Percentiles rank a stretch among this genome's conserved stretches.
phyloP scores from a whole-genome alignment of 2,329 filamentous ascomycete species.

The Ophiostoma piceae region DNA sequence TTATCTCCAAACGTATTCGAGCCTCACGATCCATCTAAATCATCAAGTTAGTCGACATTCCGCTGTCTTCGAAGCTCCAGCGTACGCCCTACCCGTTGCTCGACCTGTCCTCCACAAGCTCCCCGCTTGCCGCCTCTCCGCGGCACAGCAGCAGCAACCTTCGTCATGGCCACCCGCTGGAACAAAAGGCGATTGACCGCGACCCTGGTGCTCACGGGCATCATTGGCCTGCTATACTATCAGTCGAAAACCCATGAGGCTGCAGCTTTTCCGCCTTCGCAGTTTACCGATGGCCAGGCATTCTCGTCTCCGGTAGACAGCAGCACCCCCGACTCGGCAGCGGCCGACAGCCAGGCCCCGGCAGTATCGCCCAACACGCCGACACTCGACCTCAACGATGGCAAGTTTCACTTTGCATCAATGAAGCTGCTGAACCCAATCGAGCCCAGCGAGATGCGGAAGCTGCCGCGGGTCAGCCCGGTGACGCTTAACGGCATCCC shows the following conservation, averaged over 20 bases:
- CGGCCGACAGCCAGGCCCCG: not conserved
- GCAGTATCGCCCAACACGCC: not conserved
- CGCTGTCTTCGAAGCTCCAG: not conserved
- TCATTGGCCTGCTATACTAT: constrained; percentile 23
- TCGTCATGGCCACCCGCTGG: constrained; percentile 26
- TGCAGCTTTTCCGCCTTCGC: not conserved
- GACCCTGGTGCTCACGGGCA: constrained; percentile 21
- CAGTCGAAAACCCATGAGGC: constrained; percentile 17
- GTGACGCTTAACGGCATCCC: constrained; percentile 30
- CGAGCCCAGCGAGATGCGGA: constrained; percentile 19
- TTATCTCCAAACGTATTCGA: not conserved
- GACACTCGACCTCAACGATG: constrained; percentile 14
- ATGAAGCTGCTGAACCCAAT: constrained; percentile 26
- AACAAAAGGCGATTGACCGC: constrained; percentile 23
- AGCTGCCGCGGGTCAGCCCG: constrained; percentile 19
- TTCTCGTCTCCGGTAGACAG: not conserved
- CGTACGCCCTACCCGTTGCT: not conserved
- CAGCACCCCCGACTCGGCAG: not conserved
- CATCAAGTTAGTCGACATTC: not conserved
- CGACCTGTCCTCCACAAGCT: constrained; percentile 3
- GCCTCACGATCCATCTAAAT: not conserved
- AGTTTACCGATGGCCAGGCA: not conserved
- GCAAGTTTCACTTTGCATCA: constrained; percentile 26
- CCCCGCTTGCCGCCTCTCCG: not conserved
- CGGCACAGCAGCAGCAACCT: not conserved